Conservation (phyloP, 2,329 filamentous ascomycete species). For the Alternaria viburni region DNA sequence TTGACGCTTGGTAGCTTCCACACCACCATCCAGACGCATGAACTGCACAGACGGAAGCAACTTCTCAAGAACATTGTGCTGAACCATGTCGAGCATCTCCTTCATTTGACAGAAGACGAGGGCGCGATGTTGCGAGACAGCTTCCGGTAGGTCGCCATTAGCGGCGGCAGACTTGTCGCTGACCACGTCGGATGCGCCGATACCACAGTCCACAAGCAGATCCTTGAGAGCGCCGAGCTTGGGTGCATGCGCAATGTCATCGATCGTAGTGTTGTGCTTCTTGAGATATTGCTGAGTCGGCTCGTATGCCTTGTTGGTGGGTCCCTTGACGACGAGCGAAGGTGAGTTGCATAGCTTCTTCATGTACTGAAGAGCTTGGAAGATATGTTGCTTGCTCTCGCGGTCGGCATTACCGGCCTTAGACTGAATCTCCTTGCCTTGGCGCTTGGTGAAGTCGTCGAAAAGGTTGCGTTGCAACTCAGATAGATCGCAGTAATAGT, state of each 20-base stretch:
- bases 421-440: constrained; percentile 84
- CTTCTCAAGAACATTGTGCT: constrained; percentile 87
- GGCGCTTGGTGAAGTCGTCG: constrained; percentile 93
- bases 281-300: constrained; percentile 82
- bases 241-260: constrained; percentile 86
- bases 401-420: constrained; percentile 83
- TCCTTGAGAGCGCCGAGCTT: constrained; percentile 91
- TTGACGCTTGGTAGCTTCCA: constrained; percentile 91
- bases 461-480: constrained; percentile 95
- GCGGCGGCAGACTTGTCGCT: constrained; percentile 53
- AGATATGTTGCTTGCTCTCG: constrained; percentile 96
- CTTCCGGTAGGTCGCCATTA: constrained; percentile 68
- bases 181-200: constrained; percentile 66
- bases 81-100: constrained; percentile 99
- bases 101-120: constrained; percentile 99
- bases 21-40: constrained; percentile 89
- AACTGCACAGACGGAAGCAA: constrained; percentile 93
- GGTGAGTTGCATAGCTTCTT: constrained; percentile 98
- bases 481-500: constrained; percentile 98
- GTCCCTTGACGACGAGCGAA: constrained; percentile 87
- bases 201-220: constrained; percentile 96
- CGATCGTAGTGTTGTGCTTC: constrained; percentile 79
- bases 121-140: constrained; percentile 93
- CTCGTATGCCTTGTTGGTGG: constrained; percentile 87
- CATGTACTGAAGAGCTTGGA: constrained; percentile 99